A percentile compares a stretch with the other conserved stretches of the same genome.
Evolutionary conservation across 768 basidiomycete species (phyloP).

Genomic region (Cyclocybe cylindracea): DNA sequence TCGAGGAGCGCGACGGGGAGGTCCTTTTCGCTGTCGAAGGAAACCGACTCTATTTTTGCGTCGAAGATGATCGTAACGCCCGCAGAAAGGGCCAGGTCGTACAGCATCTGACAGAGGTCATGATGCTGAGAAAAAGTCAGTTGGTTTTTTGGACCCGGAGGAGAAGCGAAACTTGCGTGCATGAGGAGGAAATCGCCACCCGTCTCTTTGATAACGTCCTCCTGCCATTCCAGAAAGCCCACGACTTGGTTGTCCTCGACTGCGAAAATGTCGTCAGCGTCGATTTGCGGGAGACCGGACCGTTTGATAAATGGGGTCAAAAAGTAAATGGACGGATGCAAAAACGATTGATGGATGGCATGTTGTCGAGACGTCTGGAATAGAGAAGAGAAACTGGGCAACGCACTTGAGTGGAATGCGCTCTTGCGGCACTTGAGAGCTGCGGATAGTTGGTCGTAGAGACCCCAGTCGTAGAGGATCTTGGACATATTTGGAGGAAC

Average conservation of each 20-base stretch:
- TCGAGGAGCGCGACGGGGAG: conserved; percentile 27
- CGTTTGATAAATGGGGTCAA: not conserved
- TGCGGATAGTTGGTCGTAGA: conserved; percentile 39
- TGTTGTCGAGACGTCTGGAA: not conserved
- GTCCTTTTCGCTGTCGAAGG: conserved; percentile 25
- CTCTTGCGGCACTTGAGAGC: conserved; percentile 33
- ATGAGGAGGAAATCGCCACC: conserved; percentile 52
- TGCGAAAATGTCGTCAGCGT: conserved; percentile 14
- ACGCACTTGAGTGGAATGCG: conserved; percentile 36
- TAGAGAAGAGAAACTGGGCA: not conserved
- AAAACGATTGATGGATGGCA: not conserved
- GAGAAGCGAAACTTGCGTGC: conserved; percentile 35
- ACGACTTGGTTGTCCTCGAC: conserved; percentile 45
- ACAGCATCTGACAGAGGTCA: conserved; percentile 46
- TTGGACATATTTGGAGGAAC: conserved; percentile 56
- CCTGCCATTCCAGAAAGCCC: conserved; percentile 49
- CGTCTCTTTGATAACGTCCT: conserved; percentile 46
- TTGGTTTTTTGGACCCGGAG: not conserved
- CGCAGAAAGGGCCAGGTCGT: conserved; percentile 38
- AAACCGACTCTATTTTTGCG: conserved; percentile 25
- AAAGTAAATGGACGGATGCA: no score
- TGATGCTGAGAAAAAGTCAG: conserved; percentile 33
- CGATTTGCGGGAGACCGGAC: not conserved
- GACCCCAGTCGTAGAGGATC: conserved; percentile 51
- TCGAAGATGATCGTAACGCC: conserved; percentile 40